Conservation (phyloP, 306 rosid genomes). For the Prinsepia uniflora region DNA sequence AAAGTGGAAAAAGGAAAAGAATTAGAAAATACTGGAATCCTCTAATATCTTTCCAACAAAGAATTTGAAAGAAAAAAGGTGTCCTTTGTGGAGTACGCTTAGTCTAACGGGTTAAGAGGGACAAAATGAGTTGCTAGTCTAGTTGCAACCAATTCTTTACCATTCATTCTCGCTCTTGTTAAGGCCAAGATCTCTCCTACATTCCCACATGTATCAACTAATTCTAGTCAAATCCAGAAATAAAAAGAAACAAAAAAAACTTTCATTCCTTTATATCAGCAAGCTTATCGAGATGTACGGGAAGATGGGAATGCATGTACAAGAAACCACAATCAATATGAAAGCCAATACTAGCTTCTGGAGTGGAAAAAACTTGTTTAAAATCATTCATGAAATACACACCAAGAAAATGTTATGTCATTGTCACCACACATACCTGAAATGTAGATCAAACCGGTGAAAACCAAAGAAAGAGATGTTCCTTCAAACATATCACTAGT, state of each 20-base stretch:
- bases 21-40: no score
- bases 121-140: slow-evolving; percentile 92
- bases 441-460: slow-evolving; percentile 3
- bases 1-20: no score
- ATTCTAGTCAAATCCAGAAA: background rate
- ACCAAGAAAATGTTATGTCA: slow-evolving; percentile 15
- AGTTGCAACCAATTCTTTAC: slow-evolving; percentile 73
- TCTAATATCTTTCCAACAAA: no score
- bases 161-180: slow-evolving; percentile 69
- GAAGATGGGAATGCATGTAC: slow-evolving; percentile 70
- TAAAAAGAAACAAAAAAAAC: background rate
- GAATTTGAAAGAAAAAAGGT: no score
- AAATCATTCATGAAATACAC: background rate
- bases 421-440: slow-evolving; percentile 6
- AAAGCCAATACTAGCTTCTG: slow-evolving; percentile 91
- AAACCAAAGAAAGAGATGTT: background rate
- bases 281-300: slow-evolving; percentile 67
- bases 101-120: no score
- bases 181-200: slow-evolving; percentile 85
- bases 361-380: slow-evolving; percentile 86
- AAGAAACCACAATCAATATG: slow-evolving; percentile 96
- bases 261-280: background rate
- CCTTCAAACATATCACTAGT: no score
- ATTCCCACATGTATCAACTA: slow-evolving; percentile 14
- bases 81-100: no score